Percentiles rank a stretch among this genome's conserved stretches.
Evolutionary conservation across 2,329 filamentous ascomycete species (phyloP).

Genomic region (Fusarium sp.): DNA sequence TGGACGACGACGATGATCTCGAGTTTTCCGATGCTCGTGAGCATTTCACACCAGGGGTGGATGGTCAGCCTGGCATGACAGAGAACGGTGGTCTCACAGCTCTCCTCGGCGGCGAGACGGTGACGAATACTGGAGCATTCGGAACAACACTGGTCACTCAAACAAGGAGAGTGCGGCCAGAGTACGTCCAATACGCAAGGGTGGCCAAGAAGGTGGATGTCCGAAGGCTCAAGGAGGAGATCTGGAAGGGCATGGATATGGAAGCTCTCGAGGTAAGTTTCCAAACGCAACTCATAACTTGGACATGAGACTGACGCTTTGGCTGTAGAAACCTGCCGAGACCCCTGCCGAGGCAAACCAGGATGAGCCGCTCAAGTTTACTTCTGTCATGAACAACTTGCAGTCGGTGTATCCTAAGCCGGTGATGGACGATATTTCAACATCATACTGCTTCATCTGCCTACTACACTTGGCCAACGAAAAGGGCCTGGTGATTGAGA

Average conservation of each 20-base stretch:
- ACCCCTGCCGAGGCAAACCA: conserved; percentile 43
- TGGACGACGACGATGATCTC: conserved; percentile 71
- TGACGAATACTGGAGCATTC: conserved; percentile 63
- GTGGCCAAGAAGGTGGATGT: conserved; percentile 79
- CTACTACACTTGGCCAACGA: conserved; percentile 92
- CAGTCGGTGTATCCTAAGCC: conserved; percentile 87
- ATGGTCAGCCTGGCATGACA: conserved; percentile 59
- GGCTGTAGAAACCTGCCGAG: conserved; percentile 33
- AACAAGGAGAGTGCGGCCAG: conserved; percentile 70
- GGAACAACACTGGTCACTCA: conserved; percentile 76
- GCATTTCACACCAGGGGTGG: conserved; percentile 76
- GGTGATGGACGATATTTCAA: conserved; percentile 93
- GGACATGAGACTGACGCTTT: conserved; percentile 15
- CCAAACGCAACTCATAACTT: neutral
- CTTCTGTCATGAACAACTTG: conserved; percentile 88
- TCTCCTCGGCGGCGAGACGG: conserved; percentile 62
- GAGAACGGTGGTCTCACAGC: conserved; percentile 61
- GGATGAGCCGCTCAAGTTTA: conserved; percentile 80
- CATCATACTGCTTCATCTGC: conserved; percentile 92
- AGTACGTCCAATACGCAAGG: conserved; percentile 77
- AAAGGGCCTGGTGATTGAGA: conserved; percentile 83
- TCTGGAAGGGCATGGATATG: conserved; percentile 74
- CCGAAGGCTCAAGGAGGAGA: conserved; percentile 73
- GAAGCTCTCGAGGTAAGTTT: conserved; percentile 62
- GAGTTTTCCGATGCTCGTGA: conserved; percentile 86